Conservation (phyloP, 331 rosid genomes). For the Acacia pycnantha region DNA sequence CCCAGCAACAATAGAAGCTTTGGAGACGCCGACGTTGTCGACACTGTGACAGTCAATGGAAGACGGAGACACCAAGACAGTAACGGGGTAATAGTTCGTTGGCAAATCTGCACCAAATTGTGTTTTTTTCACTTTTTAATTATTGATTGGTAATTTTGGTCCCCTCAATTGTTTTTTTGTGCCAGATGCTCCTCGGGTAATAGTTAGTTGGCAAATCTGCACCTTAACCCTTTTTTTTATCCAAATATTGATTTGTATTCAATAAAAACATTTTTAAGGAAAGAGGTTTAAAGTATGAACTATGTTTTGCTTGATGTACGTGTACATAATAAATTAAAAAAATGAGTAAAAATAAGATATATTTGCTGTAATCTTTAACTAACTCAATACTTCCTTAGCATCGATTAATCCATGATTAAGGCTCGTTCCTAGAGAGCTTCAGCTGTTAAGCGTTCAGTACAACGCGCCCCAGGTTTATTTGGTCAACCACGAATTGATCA, state of each 20-base stretch:
- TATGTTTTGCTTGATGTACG: not conserved
- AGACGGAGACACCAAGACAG: no score
- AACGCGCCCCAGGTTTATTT: not conserved
- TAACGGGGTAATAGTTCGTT: no score
- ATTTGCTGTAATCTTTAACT: not conserved
- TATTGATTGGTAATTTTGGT: no score
- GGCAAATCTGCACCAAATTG: no score
- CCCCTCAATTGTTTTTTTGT: no score
- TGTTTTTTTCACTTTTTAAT: no score
- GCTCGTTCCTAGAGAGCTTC: not conserved
- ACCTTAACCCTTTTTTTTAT: no score
- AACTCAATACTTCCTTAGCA: not conserved
- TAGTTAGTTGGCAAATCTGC: no score
- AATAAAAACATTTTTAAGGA: not conserved
- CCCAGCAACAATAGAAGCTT: no score
- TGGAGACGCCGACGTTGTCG: no score
- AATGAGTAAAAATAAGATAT: not conserved
- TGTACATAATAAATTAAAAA: not conserved
- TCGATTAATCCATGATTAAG: not conserved
- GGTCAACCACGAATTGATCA: not conserved
- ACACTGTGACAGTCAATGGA: no score
- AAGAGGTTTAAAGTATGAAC: not conserved
- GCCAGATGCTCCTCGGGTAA: no score
- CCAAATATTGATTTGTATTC: not conserved
- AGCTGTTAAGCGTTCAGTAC: not conserved